Base-by-base conservation (phyloP, 2,329 filamentous ascomycete species). In the Ophiostoma himal-ulmi region DNA sequence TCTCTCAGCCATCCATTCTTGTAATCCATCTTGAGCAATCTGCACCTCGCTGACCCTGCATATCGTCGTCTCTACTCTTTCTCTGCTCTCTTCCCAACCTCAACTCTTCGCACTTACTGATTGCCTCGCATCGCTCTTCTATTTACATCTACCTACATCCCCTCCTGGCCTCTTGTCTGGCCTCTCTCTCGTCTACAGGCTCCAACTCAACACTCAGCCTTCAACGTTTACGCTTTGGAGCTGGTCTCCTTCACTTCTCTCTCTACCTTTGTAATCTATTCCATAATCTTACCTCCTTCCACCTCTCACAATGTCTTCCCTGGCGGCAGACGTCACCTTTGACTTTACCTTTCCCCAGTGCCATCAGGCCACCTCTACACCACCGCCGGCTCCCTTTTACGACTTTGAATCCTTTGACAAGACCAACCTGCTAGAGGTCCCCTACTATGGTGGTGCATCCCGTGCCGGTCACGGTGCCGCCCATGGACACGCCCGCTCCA, bases 301-400 rank as follows among this genome's bases (percentile, higher is more conserved):
- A n/a, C 66, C 44, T 14, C 10, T 64, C 64, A 73, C 26, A 67
- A 69, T 70, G 71, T 72, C 73, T 76, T 88, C 85, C 85, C 85
- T 87, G 83, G 84, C 80, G 86, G 85, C 82, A 80, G 83, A 85
- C 81, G 83, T 88, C 80, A 81, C 86, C 71, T 88, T 88, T 78
- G 84, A 88, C 79, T 88, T 88, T 79, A 82, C 80, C 73, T 88
- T 86, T 75, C 83, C 84, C 82, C 60, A 22, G n/a, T 85, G 83
- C 78, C 83, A 84, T 74, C 82, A 84, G 70, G 77, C 78, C 73
- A 84, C 84, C 73, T 84, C 83, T 11, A 83, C 83, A 71, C 83
- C 83, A 70, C 82, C 67, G 67, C 67, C 71, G 34, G 48, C 71
- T 1, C n/a, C 80, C 76, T 86, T 83, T 77, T 81, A 81, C 72